Evolutionary conservation across 257 asterid genomes (phyloP), one percentile per base, ranked within the genome.

Genomic region (Plantago elongata): DNA sequence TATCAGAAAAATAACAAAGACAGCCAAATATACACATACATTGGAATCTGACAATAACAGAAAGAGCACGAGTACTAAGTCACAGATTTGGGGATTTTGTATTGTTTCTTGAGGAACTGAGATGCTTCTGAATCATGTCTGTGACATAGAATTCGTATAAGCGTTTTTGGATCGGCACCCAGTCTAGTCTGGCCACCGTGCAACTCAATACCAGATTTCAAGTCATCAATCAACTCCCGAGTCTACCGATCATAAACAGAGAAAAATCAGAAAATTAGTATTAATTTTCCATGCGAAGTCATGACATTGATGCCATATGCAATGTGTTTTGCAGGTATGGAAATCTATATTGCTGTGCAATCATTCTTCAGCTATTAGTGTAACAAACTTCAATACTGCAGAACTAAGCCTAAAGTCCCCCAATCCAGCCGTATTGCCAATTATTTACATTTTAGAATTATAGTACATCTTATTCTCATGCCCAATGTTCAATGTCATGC

Each of bases 101-200:
- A 89, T 61, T 92, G 96, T 74, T 92, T 89, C 87, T 92, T 92
- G 78, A 92, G 89, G 81, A 92, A 92, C 68, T 89, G 97, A 45
- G 99, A 92, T 22, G 96, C 89, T 77, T 89, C 99, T 3, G 99
- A 83, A 64, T 92, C 99, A 60, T 79, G 70, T 62, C 96, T 75
- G 63, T 89, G 99, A 67, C 99, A 89, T 55, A 92, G 74, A 63
- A 92, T 72, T 70, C 99, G 74, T 45, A 89, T 83, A 11, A 92
- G 78, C 9, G 97, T 89, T 73, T 87, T 84, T 2, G 91, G 42
- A 76, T 92, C 99, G 9, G 90, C 91, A 22, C 97, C 97, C 67
- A 87, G 40, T 72, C 65, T 84, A 65, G 96, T 74, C 77, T 87
- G 70, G 56, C 98, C 90, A 9, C 99, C 96, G 9, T 84, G 90